Evolutionary conservation across 2,329 filamentous ascomycete genomes (phyloP), one percentile per base, ranked within the genome.

Genomic region (Beauveria scarabaeidicola): DNA sequence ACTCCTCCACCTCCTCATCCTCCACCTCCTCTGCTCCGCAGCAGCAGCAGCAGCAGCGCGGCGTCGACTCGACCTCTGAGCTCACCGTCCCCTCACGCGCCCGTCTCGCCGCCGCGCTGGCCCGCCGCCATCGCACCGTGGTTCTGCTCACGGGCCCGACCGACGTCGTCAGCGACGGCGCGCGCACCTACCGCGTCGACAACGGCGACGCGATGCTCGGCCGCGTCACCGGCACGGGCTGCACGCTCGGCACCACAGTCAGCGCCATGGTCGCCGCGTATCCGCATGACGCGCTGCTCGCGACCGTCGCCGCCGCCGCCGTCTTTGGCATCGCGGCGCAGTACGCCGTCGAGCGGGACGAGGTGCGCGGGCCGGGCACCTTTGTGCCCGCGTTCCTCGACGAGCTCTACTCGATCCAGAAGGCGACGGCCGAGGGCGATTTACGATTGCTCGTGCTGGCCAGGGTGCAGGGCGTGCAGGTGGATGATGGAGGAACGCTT

Each of bases 361-460:
- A 86, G 63, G 90, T 94, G 3, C 79, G 78, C 61, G 93, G 93
- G 0, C 91, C 93, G 0, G 93, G 93, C 0, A 90, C 86, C 0
- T 97, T 97, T 75, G 85, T 95, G 13, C 88, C 91, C 0, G 87
- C 87, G 0, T 92, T 97, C 68, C 75, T 97, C 46, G 93, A 97
- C 66, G 88, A 83, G 73, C 67, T 87, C 63, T 80, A 79, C 65
- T 69, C 70, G 25, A 66, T 84, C 19, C 72, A 82, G 58, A 75
- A 74, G 63, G 76, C 76, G 36, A 81, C 81, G 3, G 74, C 72
- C 0, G 67, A 69, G 5, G 79, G 78, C 0, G 74, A 84, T 62
- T 53, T 75, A 8, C 64, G 63, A 7, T 88, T 84, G 85, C 68
- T 84, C 59, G 68, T 73, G 53, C 73, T 70, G 57, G 81, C 80